Conservation (phyloP, 345 rosid species). For the Anastatica hierochuntica region DNA sequence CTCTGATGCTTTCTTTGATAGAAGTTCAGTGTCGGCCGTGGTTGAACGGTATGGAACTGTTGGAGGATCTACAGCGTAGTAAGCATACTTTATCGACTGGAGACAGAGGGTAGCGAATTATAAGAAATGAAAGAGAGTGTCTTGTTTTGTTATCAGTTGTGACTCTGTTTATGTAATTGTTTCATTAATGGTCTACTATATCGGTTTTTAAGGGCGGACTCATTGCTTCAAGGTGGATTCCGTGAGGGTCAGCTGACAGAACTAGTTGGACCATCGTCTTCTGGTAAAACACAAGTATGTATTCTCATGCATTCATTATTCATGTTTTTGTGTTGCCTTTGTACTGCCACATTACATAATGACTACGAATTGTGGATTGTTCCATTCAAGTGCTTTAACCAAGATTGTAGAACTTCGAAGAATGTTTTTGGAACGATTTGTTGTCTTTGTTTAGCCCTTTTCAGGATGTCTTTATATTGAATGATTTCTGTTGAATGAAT, state of each 20-base stretch:
- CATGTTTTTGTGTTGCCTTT: no score
- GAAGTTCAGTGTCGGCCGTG: slow-evolving; percentile 42
- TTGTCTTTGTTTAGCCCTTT: not conserved
- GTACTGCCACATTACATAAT: not conserved
- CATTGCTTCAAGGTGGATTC: slow-evolving; percentile 59
- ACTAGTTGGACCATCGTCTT: slow-evolving; percentile 76
- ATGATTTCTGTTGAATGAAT: no score
- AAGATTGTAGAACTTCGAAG: not conserved
- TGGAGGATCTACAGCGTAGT: slow-evolving; percentile 40
- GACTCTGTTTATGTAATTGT: not conserved
- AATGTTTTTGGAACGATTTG: not conserved
- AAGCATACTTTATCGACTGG: slow-evolving; percentile 51
- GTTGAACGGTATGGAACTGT: slow-evolving; percentile 48
- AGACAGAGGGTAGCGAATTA: slow-evolving; percentile 38
- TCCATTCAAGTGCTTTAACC: not conserved
- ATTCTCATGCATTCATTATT: not conserved
- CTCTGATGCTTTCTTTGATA: slow-evolving; percentile 37
- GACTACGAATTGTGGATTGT: not conserved
- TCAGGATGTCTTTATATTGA: slow-evolving; percentile 1
- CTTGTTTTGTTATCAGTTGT: not conserved
- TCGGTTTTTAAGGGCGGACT: slow-evolving; percentile 43
- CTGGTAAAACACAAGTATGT: slow-evolving; percentile 86
- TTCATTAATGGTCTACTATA: not conserved
- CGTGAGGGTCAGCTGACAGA: slow-evolving; percentile 63
- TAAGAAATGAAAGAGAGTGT: not conserved